Base-by-base conservation (phyloP, 495 filamentous ascomycete species). In the Diplogelasinospora grovesii region DNA sequence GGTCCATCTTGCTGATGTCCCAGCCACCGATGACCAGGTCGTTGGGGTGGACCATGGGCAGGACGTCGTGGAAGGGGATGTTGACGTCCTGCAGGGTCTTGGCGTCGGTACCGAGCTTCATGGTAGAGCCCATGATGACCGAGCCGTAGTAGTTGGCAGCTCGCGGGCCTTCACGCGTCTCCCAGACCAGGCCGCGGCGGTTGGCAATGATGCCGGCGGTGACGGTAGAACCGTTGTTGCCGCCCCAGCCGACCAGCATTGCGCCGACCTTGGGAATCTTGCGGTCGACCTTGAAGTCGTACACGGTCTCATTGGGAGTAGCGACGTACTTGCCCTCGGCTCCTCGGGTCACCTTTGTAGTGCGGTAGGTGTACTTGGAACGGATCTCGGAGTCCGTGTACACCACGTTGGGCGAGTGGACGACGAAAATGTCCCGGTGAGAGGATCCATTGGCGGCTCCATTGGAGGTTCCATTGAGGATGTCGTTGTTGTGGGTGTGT, bases 231-330 rank as follows among this genome's bases (percentile, higher is more conserved):
- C 92, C 92, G 61, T 98, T 97, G 81, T 98, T 98, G 55, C 92
- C 92, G 68, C 92, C 92, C 86, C 81, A 92, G 46, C 92, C 92
- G 46, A 97, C 93, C 57, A 98, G 78, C 92, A 98, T 96, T 71
- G 94, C 73, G 56, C 92, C 92, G 45, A 86, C 75, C 75, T 94
- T 96, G 64, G 86, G 86, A 27, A 96, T 77, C 63, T 86, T 86
- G 59, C 88, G 87, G 58, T 94, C 85, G 57, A 92, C 84, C 77
- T 95, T 94, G 85, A 98, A 97, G 71, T 96, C 80, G 65, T 97
- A 97, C 50, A 81, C 68, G 43, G 82, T 88, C 66, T 95, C 82
- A 72, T 86, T 85, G 50, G 92, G 92, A 29, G 77, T 80, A 44
- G 86, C 92, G 35, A 88, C 78, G 60, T 82, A 80, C 63, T 85